phyloP scores from a whole-genome alignment of 192 early-diverging fungal genomes.

The Coemansia sp. region DNA sequence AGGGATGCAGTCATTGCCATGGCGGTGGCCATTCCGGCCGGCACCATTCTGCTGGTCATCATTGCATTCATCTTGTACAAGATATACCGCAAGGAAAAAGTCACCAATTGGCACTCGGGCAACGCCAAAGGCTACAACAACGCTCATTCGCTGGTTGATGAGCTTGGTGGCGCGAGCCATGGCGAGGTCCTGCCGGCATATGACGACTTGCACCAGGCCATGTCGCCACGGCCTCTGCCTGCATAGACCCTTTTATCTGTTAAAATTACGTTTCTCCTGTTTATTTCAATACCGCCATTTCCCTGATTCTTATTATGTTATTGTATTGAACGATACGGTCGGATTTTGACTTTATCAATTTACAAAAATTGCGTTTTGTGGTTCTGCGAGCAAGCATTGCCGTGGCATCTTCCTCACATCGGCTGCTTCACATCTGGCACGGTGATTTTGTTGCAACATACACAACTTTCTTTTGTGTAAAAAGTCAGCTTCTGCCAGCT shows the following conservation, averaged over 20 bases:
- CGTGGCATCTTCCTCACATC: too few species aligned
- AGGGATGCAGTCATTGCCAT: slow-evolving; percentile 22
- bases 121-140: slow-evolving; percentile 10
- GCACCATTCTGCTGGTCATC: slow-evolving; percentile 13
- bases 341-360: too few species aligned
- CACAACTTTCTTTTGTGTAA: too few species aligned
- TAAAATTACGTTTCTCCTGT: background rate
- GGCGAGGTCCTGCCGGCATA: slow-evolving; percentile 12
- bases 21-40: slow-evolving; percentile 18
- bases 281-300: background rate
- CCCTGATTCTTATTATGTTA: background rate
- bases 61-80: slow-evolving; percentile 15
- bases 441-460: too few species aligned
- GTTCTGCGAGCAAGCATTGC: too few species aligned
- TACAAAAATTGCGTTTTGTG: too few species aligned
- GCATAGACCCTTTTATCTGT: background rate
- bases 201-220: slow-evolving; percentile 6
- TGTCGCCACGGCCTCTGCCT: background rate
- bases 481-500: too few species aligned
- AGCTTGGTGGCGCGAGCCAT: slow-evolving; percentile 19
- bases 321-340: background rate
- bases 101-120: background rate
- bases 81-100: slow-evolving; percentile 8
- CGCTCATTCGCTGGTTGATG: slow-evolving; percentile 8
- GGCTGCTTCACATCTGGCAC: too few species aligned